A percentile compares a stretch with the other conserved stretches of the same genome.
Evolutionary conservation across 257 asterid species (phyloP).

Genomic region (Nyctanthes arbortristis): DNA sequence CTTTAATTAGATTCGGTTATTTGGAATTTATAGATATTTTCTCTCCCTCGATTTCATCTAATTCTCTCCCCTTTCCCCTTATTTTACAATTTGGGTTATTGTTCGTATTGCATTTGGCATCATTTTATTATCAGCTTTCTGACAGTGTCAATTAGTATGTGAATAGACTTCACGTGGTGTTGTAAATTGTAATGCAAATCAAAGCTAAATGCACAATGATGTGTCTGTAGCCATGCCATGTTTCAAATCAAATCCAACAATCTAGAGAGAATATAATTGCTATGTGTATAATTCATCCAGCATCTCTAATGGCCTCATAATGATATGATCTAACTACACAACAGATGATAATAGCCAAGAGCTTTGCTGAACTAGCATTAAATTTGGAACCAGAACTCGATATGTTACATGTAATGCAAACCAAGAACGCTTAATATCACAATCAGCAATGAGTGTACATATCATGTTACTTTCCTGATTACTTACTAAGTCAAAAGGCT

Average conservation of each 20-base stretch:
- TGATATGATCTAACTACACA: not conserved
- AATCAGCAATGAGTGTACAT: not conserved
- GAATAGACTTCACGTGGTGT: too few relatives aligned
- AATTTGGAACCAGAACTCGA: too few relatives aligned
- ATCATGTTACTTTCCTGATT: too few relatives aligned
- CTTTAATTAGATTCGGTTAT: too few relatives aligned
- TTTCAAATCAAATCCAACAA: not conserved
- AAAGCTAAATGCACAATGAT: not conserved
- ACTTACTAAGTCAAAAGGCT: too few relatives aligned
- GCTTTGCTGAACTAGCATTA: not conserved
- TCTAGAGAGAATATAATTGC: not conserved
- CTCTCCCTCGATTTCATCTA: too few relatives aligned
- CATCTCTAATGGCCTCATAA: not conserved
- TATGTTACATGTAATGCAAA: not conserved
- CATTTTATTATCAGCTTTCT: not conserved
- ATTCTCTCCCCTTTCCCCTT: too few relatives aligned
- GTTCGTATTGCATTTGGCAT: too few relatives aligned
- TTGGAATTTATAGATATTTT: too few relatives aligned
- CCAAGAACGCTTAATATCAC: not conserved
- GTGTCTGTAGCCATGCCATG: not conserved
- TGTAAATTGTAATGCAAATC: not conserved
- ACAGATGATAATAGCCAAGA: not conserved
- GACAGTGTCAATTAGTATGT: too few relatives aligned
- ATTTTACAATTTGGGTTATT: too few relatives aligned
- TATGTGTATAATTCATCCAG: not conserved